Conservation (phyloP, 495 filamentous ascomycete species). For the Aspergillus ostianus region DNA sequence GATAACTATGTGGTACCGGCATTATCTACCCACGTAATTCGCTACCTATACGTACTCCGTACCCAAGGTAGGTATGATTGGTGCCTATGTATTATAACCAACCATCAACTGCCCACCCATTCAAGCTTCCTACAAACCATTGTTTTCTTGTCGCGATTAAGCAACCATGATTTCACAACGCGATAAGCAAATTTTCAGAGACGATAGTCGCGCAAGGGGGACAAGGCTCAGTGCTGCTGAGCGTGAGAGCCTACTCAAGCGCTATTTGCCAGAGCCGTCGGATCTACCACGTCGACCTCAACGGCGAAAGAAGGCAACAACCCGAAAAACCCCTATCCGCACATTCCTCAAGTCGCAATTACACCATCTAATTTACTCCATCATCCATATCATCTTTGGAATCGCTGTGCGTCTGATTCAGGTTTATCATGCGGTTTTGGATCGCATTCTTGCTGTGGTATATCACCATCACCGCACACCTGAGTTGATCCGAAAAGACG, state of each 20-base stretch:
- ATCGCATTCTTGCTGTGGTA: constrained; percentile 72
- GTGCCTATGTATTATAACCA: no score
- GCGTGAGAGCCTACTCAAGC: constrained; percentile 68
- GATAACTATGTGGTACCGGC: no score
- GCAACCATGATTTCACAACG: constrained; percentile 51
- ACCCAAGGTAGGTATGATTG: no score
- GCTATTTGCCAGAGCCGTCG: constrained; percentile 69
- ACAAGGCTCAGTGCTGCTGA: constrained; percentile 60
- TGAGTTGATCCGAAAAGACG: constrained; percentile 84
- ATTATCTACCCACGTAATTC: no score
- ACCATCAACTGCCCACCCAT: background rate
- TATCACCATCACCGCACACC: constrained; percentile 94
- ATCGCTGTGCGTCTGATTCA: constrained; percentile 79
- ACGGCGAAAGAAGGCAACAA: constrained; percentile 27
- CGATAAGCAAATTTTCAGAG: constrained; percentile 60
- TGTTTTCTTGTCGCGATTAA: constrained; percentile 7
- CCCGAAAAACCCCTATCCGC: constrained; percentile 54
- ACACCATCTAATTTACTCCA: constrained; percentile 64
- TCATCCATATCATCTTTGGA: constrained; percentile 80
- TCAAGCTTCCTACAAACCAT: background rate
- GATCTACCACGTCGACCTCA: constrained; percentile 27
- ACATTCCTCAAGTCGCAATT: constrained; percentile 65
- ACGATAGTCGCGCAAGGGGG: constrained; percentile 59
- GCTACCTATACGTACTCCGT: no score
- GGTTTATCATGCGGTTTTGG: constrained; percentile 70